These are phyloP conservation scores for Suillus fuscotomentosus DNA, from an alignment of 768 basidiomycete genomes.

Conservation along the genomic window DNA sequence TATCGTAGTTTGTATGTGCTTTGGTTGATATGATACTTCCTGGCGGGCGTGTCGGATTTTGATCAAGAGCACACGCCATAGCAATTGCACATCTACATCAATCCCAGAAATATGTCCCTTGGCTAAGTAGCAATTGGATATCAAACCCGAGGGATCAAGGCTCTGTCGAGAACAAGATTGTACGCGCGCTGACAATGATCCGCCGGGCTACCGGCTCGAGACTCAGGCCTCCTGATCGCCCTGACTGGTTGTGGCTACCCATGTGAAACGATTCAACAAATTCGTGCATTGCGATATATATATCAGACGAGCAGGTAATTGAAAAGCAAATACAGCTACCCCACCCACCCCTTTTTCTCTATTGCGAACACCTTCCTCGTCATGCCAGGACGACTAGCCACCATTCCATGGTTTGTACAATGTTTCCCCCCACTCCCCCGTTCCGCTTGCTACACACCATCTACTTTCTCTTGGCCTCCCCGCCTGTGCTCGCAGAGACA, in stretches of 20 bases:
- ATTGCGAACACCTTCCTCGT: slow-evolving; percentile 12
- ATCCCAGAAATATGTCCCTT: not conserved
- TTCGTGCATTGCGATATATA: slow-evolving; percentile 30
- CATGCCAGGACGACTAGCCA: slow-evolving; percentile 13
- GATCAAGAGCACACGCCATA: not conserved
- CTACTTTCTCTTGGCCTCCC: slow-evolving; percentile 23
- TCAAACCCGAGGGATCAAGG: no score
- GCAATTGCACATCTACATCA: not conserved
- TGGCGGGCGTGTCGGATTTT: not conserved
- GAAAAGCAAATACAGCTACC: slow-evolving; percentile 22
- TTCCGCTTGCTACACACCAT: not conserved
- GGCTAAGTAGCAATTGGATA: not conserved
- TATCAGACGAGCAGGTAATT: slow-evolving; percentile 26
- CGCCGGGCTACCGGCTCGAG: not conserved
- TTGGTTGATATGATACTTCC: no score
- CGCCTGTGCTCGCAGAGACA: slow-evolving; percentile 11
- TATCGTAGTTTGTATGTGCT: no score
- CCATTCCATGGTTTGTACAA: slow-evolving; percentile 12
- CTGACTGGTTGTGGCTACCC: not conserved
- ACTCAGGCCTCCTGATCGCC: not conserved
- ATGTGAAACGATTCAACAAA: slow-evolving; percentile 22
- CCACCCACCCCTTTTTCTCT: slow-evolving; percentile 13
- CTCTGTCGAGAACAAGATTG: no score
- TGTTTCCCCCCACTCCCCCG: not conserved
- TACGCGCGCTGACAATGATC: not conserved